These are phyloP conservation scores for Aspergillus avenaceus DNA, from an alignment of 495 filamentous ascomycete species.

Conservation along the genomic window DNA sequence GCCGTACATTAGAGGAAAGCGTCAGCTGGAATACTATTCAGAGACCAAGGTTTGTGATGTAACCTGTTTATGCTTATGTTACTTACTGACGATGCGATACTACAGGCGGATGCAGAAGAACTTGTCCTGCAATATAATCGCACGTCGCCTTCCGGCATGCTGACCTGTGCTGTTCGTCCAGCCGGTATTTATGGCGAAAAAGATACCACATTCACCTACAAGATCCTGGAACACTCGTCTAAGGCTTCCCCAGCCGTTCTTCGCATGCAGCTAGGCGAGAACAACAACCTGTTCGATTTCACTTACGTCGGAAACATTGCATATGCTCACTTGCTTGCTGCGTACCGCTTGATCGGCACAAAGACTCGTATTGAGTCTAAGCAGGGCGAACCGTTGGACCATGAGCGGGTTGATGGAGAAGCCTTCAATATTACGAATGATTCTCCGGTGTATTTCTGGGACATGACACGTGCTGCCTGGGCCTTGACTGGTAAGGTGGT, in stretches of 20 bases:
- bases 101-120: slow-evolving; percentile 78
- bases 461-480: slow-evolving; percentile 80
- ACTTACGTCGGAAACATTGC: slow-evolving; percentile 54
- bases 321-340: slow-evolving; percentile 46
- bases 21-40: slow-evolving; percentile 86
- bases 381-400: slow-evolving; percentile 57
- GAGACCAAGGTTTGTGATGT: slow-evolving; percentile 66
- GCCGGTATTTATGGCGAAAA: slow-evolving; percentile 91
- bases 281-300: slow-evolving; percentile 70
- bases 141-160: slow-evolving; percentile 54
- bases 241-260: slow-evolving; percentile 55
- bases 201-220: slow-evolving; percentile 68
- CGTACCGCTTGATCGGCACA: slow-evolving; percentile 64
- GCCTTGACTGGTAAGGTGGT: slow-evolving; percentile 59
- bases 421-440: slow-evolving; percentile 96
- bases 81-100: not conserved
- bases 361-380: slow-evolving; percentile 48
- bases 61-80: not conserved
- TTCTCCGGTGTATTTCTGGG: slow-evolving; percentile 92
- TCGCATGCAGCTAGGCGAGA: slow-evolving; percentile 79
- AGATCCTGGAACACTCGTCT: slow-evolving; percentile 40
- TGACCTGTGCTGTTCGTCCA: slow-evolving; percentile 79
- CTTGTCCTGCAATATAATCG: slow-evolving; percentile 84
- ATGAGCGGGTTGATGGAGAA: slow-evolving; percentile 86
- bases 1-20: slow-evolving; percentile 65